phyloP scores from a whole-genome alignment of 768 basidiomycete species.

The Termitomyces sp. region DNA sequence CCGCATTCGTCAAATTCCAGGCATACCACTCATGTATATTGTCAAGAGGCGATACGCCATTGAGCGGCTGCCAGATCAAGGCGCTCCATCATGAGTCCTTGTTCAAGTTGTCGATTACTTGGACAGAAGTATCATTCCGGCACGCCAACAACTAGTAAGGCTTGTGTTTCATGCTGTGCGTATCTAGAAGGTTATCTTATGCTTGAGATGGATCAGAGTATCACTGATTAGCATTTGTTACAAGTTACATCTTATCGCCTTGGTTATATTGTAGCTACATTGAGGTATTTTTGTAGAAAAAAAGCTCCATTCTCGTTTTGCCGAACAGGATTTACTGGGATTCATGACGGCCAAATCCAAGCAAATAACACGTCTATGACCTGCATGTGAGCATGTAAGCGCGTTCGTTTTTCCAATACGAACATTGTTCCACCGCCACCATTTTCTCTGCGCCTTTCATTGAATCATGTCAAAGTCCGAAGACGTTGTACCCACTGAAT shows the following conservation, averaged over 20 bases:
- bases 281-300: neutral
- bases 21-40: slow-evolving; percentile 97
- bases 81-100: slow-evolving; percentile 56
- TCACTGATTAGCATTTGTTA: neutral
- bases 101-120: neutral
- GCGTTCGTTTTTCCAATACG: neutral
- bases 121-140: neutral
- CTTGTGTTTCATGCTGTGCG: neutral
- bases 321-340: too few relatives aligned
- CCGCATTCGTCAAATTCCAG: slow-evolving; percentile 88
- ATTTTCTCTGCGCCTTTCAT: neutral
- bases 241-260: too few relatives aligned
- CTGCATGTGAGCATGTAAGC: neutral
- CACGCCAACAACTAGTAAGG: neutral
- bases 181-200: neutral
- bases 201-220: neutral
- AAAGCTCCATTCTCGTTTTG: too few relatives aligned
- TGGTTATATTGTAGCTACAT: too few relatives aligned
- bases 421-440: neutral
- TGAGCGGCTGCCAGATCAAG: slow-evolving; percentile 92
- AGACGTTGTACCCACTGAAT: slow-evolving; percentile 34
- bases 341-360: too few relatives aligned
- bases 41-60: slow-evolving; percentile 90
- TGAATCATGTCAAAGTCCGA: slow-evolving; percentile 26
- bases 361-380: slow-evolving; percentile 8